Base-by-base conservation (phyloP, 768 basidiomycete genomes). In the Leucocoprinus birnbaumii region DNA sequence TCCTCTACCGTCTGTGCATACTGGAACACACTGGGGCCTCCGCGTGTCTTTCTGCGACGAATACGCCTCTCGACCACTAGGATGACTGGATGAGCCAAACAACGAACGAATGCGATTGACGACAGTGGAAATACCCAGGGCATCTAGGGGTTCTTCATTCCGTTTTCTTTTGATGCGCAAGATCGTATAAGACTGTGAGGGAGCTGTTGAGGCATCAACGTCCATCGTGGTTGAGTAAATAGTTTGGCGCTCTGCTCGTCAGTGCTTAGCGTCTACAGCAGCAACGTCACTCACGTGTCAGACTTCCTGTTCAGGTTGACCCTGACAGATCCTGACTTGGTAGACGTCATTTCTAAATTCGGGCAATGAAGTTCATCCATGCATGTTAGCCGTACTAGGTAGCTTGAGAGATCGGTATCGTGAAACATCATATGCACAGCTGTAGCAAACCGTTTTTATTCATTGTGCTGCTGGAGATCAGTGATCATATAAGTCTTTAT, bases 131-230 rank as follows among this genome's bases (percentile, higher is more conserved):
- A 75, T 72, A 87, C 90, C 86, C 59, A 92, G 74, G 34, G 87
- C 90, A 70, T 92, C 90, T 45, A 91, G 73, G 34, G 90, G 87
- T 63, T 91, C 90, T 60, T 92, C 90, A 34, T 81, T 87, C 21
- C 91, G 77, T 63, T 91, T 91, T 31, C 90, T 79, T 67, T 92
- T 92, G 68, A 92, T 90, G 27, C 91, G 82, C 27, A 92, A 68
- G 61, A 92, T 86, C 0, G 90, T 87, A 63, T 82, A 87, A 6
- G 81, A 66, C 50, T 77, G 77, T 37, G 61, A 55, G 24, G 57
- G 55, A 34, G 68, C 49, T 35, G 62, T 57, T 48, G 64, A 61
- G 44, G 62, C 47, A 42, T 68, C 65, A 37, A 65, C 49, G 41
- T 72, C 66, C 71, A 73, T 73, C 44, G 37, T 37, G 47, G 31